These are phyloP conservation scores for Ophiorrhiza pumila DNA, from an alignment of 257 asterid genomes.

Conservation along the genomic window DNA sequence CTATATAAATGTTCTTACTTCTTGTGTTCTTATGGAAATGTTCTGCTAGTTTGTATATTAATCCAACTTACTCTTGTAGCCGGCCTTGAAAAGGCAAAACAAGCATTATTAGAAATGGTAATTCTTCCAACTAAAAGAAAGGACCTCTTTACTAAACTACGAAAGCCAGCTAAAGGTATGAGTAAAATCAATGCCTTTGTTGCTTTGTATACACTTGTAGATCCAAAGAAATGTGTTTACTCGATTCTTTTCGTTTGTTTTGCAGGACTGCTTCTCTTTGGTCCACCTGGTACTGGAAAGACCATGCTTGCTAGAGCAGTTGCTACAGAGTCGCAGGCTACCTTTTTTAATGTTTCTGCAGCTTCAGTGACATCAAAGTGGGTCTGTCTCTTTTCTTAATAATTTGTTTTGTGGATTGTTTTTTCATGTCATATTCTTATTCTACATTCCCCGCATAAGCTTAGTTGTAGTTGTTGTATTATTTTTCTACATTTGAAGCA, in stretches of 20 bases:
- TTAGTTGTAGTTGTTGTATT: no score
- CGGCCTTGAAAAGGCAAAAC: slow-evolving; percentile 98
- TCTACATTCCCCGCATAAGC: no score
- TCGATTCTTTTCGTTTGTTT: slow-evolving; percentile 17
- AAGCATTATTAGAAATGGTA: slow-evolving; percentile 91
- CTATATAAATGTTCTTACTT: neutral
- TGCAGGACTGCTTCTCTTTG: slow-evolving; percentile 91
- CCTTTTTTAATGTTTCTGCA: slow-evolving; percentile 95
- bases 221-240: slow-evolving; percentile 6
- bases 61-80: slow-evolving; percentile 47
- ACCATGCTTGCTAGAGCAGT: slow-evolving; percentile 99
- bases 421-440: neutral
- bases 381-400: slow-evolving; percentile 48
- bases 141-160: slow-evolving; percentile 95
- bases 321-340: slow-evolving; percentile 97
- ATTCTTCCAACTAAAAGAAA: slow-evolving; percentile 90
- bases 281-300: slow-evolving; percentile 99
- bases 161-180: slow-evolving; percentile 93
- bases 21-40: slow-evolving; percentile 13
- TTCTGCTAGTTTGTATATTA: slow-evolving; percentile 21
- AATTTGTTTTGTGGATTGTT: neutral
- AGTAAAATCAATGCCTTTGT: slow-evolving; percentile 7
- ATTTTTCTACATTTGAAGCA: slow-evolving; percentile 16
- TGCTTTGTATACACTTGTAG: neutral
- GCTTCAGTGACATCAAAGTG: slow-evolving; percentile 97